Evolutionary conservation across 1,284 basidiomycete species (phyloP), one percentile per base, ranked within the genome.

Genomic region (Kwoniella shivajii): DNA sequence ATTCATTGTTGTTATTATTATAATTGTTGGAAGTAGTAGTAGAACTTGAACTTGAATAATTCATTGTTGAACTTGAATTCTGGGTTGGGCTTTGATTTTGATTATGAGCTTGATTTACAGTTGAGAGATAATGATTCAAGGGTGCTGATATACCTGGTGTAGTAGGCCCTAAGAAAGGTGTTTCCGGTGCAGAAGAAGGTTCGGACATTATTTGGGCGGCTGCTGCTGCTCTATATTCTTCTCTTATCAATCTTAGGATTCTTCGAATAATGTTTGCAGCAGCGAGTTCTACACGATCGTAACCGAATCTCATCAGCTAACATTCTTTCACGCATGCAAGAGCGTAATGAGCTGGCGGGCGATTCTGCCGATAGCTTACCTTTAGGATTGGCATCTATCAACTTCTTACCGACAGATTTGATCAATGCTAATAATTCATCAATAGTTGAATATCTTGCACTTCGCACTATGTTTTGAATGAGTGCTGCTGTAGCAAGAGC

Each of bases 261-360:
- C 92, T 88, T 33, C 93, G 85, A 43, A 95, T 88, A 30, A 93
- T 95, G 74, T 97, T 98, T 13, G 92, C 92, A 38, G 96, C 88
- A 41, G 92, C 89, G 69, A 94, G 88, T 74, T 99, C 95, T 93
- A 67, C 10, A 33, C 36, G 24, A 48, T 22, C 24, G 22, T 41
- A 13, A 26, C 26, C n/a, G n/a, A n/a, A n/a, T n/a, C n/a, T 0
- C 13, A 29, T 24, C 33, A 22, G 20, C 34, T 51, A 24, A 33
- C 36, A 11, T 18, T n/a, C n/a, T n/a, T n/a, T n/a, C n/a, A n/a
- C n/a, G n/a, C n/a, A 29, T 11, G 36, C 6, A 31, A 22, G 22
- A 10, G 13, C 6, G 22, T 24, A 29, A 27, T 3, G 5, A 6
- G 30, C 13, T 27, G 31, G 14, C 39, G 31, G 22, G 41, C 22